Evolutionary conservation across 75 land plant genomes (phyloP).

Genomic region (Pinus tabuliformis): DNA sequence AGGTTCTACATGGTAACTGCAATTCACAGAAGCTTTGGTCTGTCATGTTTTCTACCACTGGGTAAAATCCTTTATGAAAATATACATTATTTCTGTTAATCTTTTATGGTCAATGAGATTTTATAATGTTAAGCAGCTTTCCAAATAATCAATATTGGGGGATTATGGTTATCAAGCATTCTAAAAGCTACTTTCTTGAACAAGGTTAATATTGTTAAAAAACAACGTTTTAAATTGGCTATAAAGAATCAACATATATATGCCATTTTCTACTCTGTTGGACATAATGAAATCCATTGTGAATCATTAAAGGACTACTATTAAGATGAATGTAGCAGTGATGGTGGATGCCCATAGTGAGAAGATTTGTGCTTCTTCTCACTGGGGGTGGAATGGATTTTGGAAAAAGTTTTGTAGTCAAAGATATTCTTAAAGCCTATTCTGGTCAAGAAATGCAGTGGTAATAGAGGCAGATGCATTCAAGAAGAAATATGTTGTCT

Average conservation of each 20-base stretch:
- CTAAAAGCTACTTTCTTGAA: too few species aligned
- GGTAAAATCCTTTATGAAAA: too few species aligned
- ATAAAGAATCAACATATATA: constrained; percentile 44
- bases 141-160: too few species aligned
- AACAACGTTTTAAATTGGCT: constrained; percentile 59
- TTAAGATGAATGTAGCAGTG: constrained; percentile 13
- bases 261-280: constrained; percentile 64
- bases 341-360: constrained; percentile 9
- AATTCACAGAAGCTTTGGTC: too few species aligned
- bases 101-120: too few species aligned
- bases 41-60: too few species aligned
- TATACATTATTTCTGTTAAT: too few species aligned
- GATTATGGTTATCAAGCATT: too few species aligned
- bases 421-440: constrained; percentile 65
- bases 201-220: too few species aligned
- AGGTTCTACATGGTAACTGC: too few species aligned
- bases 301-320: neutral
- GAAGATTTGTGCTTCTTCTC: constrained; percentile 76
- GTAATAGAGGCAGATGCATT: constrained; percentile 92
- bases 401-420: constrained; percentile 86
- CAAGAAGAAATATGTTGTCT: constrained; percentile 89
- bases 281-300: constrained; percentile 65
- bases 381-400: constrained; percentile 95
- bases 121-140: too few species aligned
- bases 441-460: constrained; percentile 75